phyloP scores from a whole-genome alignment of 495 filamentous ascomycete species.

The Chaetomium tenue region DNA sequence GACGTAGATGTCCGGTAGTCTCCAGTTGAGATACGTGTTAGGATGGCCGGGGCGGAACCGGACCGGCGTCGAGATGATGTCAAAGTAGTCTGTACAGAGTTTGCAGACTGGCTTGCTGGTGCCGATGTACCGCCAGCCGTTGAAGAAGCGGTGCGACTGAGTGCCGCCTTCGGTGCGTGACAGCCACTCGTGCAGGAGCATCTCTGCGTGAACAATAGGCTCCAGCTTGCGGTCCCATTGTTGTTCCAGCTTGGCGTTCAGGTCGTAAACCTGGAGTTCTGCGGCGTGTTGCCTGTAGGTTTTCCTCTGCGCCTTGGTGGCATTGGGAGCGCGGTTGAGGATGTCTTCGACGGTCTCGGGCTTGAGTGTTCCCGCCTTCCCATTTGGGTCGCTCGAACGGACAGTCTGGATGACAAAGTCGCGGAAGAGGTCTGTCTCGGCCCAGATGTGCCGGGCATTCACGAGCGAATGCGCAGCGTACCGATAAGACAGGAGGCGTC shows the following conservation, averaged over 20 bases:
- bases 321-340: slow-evolving; percentile 12
- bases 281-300: slow-evolving; percentile 3
- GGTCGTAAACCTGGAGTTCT: slow-evolving; percentile 10
- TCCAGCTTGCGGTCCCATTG: background rate
- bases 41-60: slow-evolving; percentile 9
- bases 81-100: slow-evolving; percentile 30
- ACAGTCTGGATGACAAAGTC: slow-evolving; percentile 9
- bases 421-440: slow-evolving; percentile 19
- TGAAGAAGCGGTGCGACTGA: slow-evolving; percentile 26
- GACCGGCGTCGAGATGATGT: slow-evolving; percentile 12
- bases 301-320: background rate
- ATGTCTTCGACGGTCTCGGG: slow-evolving; percentile 12
- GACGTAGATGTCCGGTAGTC: slow-evolving; percentile 18
- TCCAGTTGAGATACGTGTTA: slow-evolving; percentile 17
- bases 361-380: background rate
- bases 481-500: slow-evolving; percentile 18
- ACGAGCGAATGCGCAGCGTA: slow-evolving; percentile 13
- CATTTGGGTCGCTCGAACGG: slow-evolving; percentile 5
- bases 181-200: slow-evolving; percentile 26
- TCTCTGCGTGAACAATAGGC: slow-evolving; percentile 21
- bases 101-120: slow-evolving; percentile 30
- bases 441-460: slow-evolving; percentile 17
- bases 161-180: slow-evolving; percentile 16
- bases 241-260: background rate
- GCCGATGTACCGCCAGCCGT: slow-evolving; percentile 30